Base-by-base conservation (phyloP, 225 moss, liverwort and hornwort genomes). In the Ulota crispa region DNA sequence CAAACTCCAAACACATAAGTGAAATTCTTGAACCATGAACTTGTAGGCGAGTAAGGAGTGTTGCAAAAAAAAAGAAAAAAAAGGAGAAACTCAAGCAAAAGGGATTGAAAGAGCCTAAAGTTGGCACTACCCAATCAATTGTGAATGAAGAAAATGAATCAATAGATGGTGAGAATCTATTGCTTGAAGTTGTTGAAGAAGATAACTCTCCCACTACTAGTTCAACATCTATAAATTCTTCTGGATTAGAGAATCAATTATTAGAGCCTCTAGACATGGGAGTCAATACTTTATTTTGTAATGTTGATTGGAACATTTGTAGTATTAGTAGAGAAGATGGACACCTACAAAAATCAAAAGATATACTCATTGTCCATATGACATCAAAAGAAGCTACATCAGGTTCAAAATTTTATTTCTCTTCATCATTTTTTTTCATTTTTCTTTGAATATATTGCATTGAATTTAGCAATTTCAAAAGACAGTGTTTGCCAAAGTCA, bases 71-170 rank as follows among this genome's bases (percentile, higher is more conserved):
- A 88, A 88, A 94, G 47, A 98, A 87, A 83, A 87, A 92, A 5
- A 88, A 92, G 43, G 94, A 92, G 62, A 98, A 93, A 82, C 85
- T 83, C 20, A 82, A 91, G 75, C 92, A 93, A 64, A 94, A 92
- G 66, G 77, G 81, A 1, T 60, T 79, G 9, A 90, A 85, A 78
- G 95, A 92, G 57, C 83, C 73, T 16, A 94, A 91, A 83, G 67
- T 16, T 64, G 66, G 57, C 4, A 27, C 71, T 74, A 78, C 9
- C 23, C 86, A 85, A 8, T 47, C 79, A 14, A 68, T 60, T 61
- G 34, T 86, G 9, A 91, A 87, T 68, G 89, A 90, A 78, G 95
- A 88, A 1, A 93, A 80, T 1, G 89, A 90, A 24, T 89, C 85
- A 34, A n/a, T 90, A 32, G 89, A 94, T 81, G 91, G 84, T 15